phyloP scores from a whole-genome alignment of 257 asterid species.

The Solanum tarijense region DNA sequence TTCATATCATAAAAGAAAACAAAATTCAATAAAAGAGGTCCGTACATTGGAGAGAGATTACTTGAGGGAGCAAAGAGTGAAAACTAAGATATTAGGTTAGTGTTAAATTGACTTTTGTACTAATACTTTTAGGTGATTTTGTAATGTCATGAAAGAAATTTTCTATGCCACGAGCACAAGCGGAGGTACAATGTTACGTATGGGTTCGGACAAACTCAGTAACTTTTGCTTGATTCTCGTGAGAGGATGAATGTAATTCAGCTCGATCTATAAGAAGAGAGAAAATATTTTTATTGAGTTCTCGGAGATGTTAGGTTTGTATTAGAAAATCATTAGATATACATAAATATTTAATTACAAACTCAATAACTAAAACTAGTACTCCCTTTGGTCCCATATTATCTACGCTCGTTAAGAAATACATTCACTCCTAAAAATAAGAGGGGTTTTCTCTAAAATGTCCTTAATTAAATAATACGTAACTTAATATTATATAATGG shows the following conservation, averaged over 20 bases:
- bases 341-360: no score
- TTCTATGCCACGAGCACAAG: background rate
- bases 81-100: background rate
- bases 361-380: background rate
- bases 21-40: conserved; percentile 12
- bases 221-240: background rate
- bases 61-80: conserved; percentile 5
- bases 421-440: background rate
- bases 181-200: background rate
- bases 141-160: background rate
- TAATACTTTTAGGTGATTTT: background rate
- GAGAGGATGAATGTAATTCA: no score
- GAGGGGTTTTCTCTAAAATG: background rate
- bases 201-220: background rate
- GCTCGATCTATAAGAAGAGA: background rate
- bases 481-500: background rate
- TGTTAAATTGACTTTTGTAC: background rate
- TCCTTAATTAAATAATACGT: background rate
- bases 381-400: background rate
- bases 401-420: background rate
- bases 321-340: no score
- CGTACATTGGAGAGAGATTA: conserved; percentile 19
- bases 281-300: background rate
- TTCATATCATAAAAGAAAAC: conserved; percentile 5
- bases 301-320: background rate